Base-by-base conservation (phyloP, 257 asterid genomes). In the Solanum megistacrolobum region DNA sequence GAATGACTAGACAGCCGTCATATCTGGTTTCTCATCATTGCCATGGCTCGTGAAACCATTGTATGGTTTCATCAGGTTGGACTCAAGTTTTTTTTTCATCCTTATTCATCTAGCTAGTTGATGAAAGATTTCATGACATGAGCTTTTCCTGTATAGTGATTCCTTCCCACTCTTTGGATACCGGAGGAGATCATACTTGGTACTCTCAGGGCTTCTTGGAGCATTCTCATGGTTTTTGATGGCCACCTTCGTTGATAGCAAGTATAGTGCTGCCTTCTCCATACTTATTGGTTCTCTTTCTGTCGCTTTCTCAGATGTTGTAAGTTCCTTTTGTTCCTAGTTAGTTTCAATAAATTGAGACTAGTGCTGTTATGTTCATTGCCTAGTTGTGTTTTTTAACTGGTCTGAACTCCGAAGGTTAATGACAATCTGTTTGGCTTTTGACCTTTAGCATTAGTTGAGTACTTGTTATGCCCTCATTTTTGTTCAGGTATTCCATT, bases 31-130 rank as follows among this genome's bases (percentile, higher is more conserved):
- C 86, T 93, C 98, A 27, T 74, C 99, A 48, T 90, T 96, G 85
- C 99, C 99, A 31, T 97, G 99, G 99, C 98, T 97, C 87, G 92
- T 97, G 83, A 97, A 97, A 89, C 99, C 99, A 46, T 92, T 97
- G 41, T 97, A 97, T 89, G 99, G 99, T 62, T 97, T 97, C 92
- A 93, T 97, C 94, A 96, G 98, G 99, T 97, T 89, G 87, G 86
- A 58, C 65, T 86, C 85, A 76, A 81, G 90, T 87, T 69, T 23
- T 34, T 29, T 9, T 62, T 23, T 84, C 65, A 76, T 65, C 62
- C 83, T 81, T 83, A 65, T 92, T 62, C 85, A 34, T 84, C 87
- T 86, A 86, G 76, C 46, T 87, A 60, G 34, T 32, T 71, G n/a
- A 86, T 46, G 90, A 12, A 34, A 71, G 48, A 60, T 68, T 83